phyloP scores from a whole-genome alignment of 2,329 filamentous ascomycete species.

The Fusarium verticillioides region DNA sequence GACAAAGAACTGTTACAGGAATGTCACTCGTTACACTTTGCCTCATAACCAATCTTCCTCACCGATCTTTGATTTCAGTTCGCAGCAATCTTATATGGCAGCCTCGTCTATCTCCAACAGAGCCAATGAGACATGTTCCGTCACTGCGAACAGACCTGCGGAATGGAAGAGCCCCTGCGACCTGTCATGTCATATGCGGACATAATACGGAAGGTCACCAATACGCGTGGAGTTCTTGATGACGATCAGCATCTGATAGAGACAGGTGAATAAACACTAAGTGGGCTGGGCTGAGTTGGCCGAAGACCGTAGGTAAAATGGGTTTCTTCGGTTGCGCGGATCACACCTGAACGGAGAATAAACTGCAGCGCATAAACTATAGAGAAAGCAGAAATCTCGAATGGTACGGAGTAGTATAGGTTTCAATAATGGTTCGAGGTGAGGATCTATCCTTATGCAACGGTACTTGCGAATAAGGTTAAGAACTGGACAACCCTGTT shows the following conservation, averaged over 20 bases:
- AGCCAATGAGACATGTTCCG: not conserved
- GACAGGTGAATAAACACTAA: not conserved
- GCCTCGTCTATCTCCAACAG: not conserved
- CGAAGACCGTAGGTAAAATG: not conserved
- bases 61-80: not conserved
- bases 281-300: not conserved
- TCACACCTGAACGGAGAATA: not conserved
- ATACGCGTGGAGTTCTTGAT: not conserved
- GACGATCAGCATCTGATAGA: constrained; percentile 3
- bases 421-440: not conserved
- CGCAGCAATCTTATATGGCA: not conserved
- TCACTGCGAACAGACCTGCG: not conserved
- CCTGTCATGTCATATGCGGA: not conserved
- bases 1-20: not conserved
- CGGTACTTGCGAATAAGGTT: not conserved
- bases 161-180: not conserved
- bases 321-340: not conserved
- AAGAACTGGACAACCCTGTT: not conserved
- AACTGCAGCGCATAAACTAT: not conserved
- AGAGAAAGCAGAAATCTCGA: not conserved
- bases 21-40: not conserved
- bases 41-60: not conserved
- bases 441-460: not conserved
- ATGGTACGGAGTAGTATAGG: not conserved
- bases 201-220: not conserved